phyloP scores from a whole-genome alignment of 257 asterid species.

The Solanum sejunctum region DNA sequence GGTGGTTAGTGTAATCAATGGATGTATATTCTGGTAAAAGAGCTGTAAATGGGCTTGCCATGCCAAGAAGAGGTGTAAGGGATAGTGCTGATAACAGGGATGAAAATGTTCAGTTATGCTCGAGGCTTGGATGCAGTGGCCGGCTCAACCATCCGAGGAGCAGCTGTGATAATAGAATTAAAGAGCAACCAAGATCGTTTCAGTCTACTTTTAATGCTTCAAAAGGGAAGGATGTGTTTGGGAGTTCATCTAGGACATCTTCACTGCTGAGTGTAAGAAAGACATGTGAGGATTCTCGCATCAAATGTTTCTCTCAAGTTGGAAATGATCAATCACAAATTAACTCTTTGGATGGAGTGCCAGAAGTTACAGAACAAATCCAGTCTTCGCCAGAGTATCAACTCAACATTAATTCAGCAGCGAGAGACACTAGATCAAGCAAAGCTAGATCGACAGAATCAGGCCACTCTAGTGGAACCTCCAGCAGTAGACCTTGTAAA shows the following conservation, averaged over 20 bases:
- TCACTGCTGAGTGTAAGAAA: slow-evolving; percentile 13
- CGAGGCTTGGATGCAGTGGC: slow-evolving; percentile 71
- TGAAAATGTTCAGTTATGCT: slow-evolving; percentile 43
- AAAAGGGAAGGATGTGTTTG: slow-evolving; percentile 21
- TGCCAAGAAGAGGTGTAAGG: slow-evolving; percentile 28
- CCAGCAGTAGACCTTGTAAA: slow-evolving; percentile 17
- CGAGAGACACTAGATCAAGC: slow-evolving; percentile 7
- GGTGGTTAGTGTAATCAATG: slow-evolving; percentile 14
- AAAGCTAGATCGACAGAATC: slow-evolving; percentile 8
- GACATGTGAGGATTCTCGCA: slow-evolving; percentile 12
- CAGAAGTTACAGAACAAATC: slow-evolving; percentile 9
- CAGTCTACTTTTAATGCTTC: slow-evolving; percentile 23
- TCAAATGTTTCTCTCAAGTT: slow-evolving; percentile 15
- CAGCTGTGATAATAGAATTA: slow-evolving; percentile 17
- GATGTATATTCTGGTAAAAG: slow-evolving; percentile 36
- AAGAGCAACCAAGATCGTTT: slow-evolving; percentile 30
- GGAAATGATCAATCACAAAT: slow-evolving; percentile 23
- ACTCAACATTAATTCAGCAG: slow-evolving; percentile 3
- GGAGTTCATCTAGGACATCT: slow-evolving; percentile 22
- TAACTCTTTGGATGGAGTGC: slow-evolving; percentile 9
- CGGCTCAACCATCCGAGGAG: slow-evolving; percentile 38
- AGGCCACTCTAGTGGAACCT: slow-evolving; percentile 24
- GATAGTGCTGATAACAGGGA: slow-evolving; percentile 15
- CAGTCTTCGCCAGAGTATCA: slow-evolving; percentile 11
- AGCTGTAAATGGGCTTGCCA: slow-evolving; percentile 14